phyloP scores from a whole-genome alignment of 129 eudicot species.

The Centaurea solstitialis region DNA sequence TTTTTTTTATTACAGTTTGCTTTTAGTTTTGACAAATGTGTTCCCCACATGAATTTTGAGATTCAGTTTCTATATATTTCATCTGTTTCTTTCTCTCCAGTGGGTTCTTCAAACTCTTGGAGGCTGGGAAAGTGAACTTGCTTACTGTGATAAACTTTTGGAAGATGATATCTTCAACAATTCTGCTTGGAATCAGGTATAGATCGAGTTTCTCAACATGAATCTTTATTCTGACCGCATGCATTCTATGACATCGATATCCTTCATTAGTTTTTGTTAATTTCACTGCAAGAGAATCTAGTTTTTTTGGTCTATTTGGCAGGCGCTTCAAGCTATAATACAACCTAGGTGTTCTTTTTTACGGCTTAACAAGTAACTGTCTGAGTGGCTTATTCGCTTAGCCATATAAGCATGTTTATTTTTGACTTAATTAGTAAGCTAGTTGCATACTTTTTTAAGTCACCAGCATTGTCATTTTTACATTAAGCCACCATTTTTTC shows the following conservation, averaged over 20 bases:
- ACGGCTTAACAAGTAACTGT: background rate
- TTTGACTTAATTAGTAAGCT: background rate
- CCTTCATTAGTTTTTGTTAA: background rate
- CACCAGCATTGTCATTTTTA: background rate
- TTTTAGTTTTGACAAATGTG: background rate
- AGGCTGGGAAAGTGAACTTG: conserved; percentile 98
- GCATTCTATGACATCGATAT: background rate
- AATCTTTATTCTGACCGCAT: conserved; percentile 7
- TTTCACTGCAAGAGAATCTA: background rate
- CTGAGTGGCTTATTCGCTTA: background rate
- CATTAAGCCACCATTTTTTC: background rate
- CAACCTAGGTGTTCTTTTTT: background rate
- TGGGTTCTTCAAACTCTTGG: conserved; percentile 97
- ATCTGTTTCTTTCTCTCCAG: conserved; percentile 39
- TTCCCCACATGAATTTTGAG: background rate
- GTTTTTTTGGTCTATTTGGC: background rate
- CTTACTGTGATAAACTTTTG: conserved; percentile 74
- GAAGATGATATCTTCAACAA: conserved; percentile 82
- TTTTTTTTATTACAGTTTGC: background rate
- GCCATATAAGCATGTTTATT: background rate
- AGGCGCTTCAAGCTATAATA: background rate
- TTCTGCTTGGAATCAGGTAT: conserved; percentile 99
- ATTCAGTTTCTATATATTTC: background rate
- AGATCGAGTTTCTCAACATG: background rate
- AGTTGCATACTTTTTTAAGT: background rate